Evolutionary conservation across 352 stramenopile genomes (phyloP).

Genomic region (Globisporangium barbulae): DNA sequence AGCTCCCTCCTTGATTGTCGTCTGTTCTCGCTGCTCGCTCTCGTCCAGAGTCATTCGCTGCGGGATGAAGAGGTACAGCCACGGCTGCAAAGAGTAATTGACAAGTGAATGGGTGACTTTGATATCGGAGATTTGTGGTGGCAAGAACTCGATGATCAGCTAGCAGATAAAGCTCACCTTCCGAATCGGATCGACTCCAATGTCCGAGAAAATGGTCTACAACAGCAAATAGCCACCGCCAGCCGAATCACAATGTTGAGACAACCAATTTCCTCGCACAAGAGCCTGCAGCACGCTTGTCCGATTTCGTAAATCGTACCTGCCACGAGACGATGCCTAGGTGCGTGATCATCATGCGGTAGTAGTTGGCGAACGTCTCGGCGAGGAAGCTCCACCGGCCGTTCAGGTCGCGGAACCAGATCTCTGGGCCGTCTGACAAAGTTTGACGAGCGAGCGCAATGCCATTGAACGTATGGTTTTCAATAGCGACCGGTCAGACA

Average conservation of each 20-base stretch:
- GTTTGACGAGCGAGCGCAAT: neutral
- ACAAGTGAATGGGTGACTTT: neutral
- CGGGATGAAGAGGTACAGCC: conserved; percentile 77
- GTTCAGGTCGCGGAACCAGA: conserved; percentile 65
- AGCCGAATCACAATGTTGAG: neutral
- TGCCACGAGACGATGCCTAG: conserved; percentile 77
- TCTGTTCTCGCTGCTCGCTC: conserved; percentile 1
- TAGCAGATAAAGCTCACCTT: conserved; percentile 30
- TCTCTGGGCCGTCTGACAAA: conserved; percentile 35
- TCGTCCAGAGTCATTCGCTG: conserved; percentile 60
- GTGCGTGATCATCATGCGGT: conserved; percentile 79
- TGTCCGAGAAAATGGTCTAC: conserved; percentile 61
- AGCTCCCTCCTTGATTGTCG: neutral
- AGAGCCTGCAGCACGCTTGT: neutral
- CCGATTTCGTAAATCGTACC: conserved; percentile 18
- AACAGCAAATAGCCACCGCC: neutral
- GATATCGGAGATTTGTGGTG: neutral
- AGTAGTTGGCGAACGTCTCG: conserved; percentile 69
- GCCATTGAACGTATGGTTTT: neutral
- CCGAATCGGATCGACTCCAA: conserved; percentile 48
- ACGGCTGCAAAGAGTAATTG: conserved; percentile 33
- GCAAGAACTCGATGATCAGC: neutral
- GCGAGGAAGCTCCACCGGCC: conserved; percentile 71
- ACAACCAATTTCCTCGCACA: neutral
- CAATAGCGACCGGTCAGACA: neutral